Evolutionary conservation across 2,329 filamentous ascomycete genomes (phyloP).

Genomic region (Fusarium verrucosum): DNA sequence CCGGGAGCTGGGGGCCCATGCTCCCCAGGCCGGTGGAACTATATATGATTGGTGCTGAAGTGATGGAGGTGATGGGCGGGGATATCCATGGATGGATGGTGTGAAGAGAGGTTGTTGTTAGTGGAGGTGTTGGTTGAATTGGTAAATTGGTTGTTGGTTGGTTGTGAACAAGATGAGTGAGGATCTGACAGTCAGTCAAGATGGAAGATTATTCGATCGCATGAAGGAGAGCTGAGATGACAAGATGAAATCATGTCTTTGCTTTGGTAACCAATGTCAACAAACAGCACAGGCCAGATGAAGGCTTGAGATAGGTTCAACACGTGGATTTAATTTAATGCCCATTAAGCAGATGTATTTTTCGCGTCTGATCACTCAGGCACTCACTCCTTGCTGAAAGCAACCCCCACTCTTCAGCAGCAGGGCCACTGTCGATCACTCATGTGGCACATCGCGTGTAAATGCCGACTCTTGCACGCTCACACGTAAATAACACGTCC

Average conservation of each 20-base stretch:
- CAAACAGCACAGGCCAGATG: slow-evolving; percentile 35
- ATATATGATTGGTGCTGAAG: slow-evolving; percentile 38
- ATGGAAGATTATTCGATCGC: slow-evolving; percentile 1
- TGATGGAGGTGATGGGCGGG: slow-evolving; percentile 22
- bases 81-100: too few species aligned
- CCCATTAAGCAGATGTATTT: too few species aligned
- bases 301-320: slow-evolving; percentile 3
- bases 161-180: neutral
- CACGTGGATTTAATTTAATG: neutral
- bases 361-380: neutral
- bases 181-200: neutral
- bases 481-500: slow-evolving; percentile 3
- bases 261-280: slow-evolving; percentile 22
- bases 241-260: slow-evolving; percentile 3
- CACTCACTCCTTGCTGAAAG: slow-evolving; percentile 5
- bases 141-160: neutral
- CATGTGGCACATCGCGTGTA: neutral
- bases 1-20: slow-evolving; percentile 42
- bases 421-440: slow-evolving; percentile 10
- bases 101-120: slow-evolving; percentile 18
- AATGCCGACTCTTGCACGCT: neutral
- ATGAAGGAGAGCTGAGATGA: neutral
- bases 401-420: slow-evolving; percentile 25
- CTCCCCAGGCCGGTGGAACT: slow-evolving; percentile 44
- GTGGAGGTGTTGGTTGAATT: slow-evolving; percentile 7